Evolutionary conservation across 148 eudicot genomes (phyloP).

Genomic region (Rhododendron ovatum): DNA sequence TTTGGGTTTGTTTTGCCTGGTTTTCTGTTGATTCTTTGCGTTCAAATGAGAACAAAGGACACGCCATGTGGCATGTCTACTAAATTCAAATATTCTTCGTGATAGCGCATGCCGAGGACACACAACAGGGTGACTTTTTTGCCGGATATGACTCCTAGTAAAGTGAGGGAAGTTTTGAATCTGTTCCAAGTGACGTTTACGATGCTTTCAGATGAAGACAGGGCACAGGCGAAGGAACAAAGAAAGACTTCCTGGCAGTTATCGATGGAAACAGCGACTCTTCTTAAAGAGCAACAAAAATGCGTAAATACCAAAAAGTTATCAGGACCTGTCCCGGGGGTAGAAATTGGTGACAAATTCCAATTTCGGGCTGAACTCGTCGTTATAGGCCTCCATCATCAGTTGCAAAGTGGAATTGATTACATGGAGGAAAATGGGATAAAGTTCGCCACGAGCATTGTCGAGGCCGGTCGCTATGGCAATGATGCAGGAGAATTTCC

Average conservation of each 20-base stretch:
- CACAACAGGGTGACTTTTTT: too few relatives aligned
- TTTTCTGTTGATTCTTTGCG: background rate
- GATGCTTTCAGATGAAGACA: background rate
- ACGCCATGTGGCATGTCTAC: too few relatives aligned
- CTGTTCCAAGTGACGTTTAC: slow-evolving; percentile 3
- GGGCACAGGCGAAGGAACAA: background rate
- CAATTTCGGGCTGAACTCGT: slow-evolving; percentile 34
- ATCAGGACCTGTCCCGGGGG: slow-evolving; percentile 36
- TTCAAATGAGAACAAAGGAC: background rate
- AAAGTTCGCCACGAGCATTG: slow-evolving; percentile 41
- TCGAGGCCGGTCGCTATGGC: slow-evolving; percentile 34
- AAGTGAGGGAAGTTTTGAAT: slow-evolving; percentile 22
- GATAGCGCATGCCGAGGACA: background rate
- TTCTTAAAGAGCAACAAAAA: slow-evolving; percentile 14
- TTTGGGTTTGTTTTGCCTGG: background rate
- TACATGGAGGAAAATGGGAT: slow-evolving; percentile 20
- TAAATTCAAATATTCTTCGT: too few relatives aligned
- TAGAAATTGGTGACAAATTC: slow-evolving; percentile 48
- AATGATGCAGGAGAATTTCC: slow-evolving; percentile 18
- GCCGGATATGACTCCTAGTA: background rate
- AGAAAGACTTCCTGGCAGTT: background rate
- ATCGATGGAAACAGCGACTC: slow-evolving; percentile 3
- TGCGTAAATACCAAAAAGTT: slow-evolving; percentile 14
- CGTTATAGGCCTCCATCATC: slow-evolving; percentile 46
- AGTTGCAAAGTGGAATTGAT: slow-evolving; percentile 38